Percentiles rank a stretch among this genome's conserved stretches.
phyloP scores from a whole-genome alignment of 345 rosid species.

The Gossypium mustelinum region DNA sequence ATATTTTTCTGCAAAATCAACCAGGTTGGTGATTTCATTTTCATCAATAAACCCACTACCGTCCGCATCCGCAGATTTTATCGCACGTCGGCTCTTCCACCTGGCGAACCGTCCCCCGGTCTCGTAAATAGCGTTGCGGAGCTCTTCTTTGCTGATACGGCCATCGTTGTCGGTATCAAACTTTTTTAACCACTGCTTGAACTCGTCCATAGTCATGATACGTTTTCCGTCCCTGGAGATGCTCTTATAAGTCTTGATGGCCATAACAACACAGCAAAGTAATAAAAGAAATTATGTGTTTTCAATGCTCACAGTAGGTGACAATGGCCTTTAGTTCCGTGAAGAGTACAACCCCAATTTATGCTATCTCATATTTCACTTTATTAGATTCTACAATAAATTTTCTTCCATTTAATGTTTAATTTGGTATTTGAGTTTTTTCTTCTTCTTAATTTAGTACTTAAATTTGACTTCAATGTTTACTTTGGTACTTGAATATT shows the following conservation, averaged over 20 bases:
- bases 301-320: not conserved
- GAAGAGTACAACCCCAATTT: not conserved
- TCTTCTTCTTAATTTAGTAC: too few relatives aligned
- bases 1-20: conserved; percentile 3
- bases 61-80: not conserved
- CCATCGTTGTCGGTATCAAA: conserved; percentile 1
- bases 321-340: not conserved
- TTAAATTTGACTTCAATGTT: too few relatives aligned
- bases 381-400: not conserved
- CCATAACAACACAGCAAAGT: not conserved
- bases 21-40: not conserved
- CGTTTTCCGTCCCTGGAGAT: conserved; percentile 2
- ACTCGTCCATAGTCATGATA: not conserved
- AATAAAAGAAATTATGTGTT: not conserved
- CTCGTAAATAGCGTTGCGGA: not conserved
- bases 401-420: too few relatives aligned
- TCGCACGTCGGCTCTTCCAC: not conserved
- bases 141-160: not conserved
- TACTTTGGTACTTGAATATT: too few relatives aligned
- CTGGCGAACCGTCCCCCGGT: not conserved
- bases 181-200: conserved; percentile 10
- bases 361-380: not conserved
- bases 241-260: not conserved
- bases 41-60: not conserved
- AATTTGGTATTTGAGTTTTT: too few relatives aligned